Base-by-base conservation (phyloP, 148 eudicot species). In the Rhododendron ovatum region DNA sequence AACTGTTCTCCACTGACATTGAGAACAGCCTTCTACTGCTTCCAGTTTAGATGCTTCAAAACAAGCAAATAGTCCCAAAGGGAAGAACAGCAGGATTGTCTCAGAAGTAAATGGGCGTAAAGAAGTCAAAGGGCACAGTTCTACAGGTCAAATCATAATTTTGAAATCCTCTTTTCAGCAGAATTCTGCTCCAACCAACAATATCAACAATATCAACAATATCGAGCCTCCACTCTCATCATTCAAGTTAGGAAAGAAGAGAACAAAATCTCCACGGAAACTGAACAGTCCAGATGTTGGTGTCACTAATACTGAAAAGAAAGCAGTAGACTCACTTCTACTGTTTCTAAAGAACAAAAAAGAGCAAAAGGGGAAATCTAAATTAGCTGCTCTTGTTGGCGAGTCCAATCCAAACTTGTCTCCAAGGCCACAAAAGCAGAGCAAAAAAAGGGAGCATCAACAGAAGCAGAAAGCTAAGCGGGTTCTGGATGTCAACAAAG, bases 321-420 rank as follows among this genome's bases (percentile, higher is more conserved):
- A 48, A 47, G 55, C 78, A 74, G 26, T 67, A 12, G 86, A 86
- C 81, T 51, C 84, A 67, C 50, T 87, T 84, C 28, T 75, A 55
- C 87, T 78, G 75, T 28, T 79, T 55, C 45, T 82, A 76, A 83
- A 88, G 80, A 87, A 77, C 24, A 78, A 69, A 84, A 84, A 71
- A 45, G 85, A 63, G 69, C 83, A 77, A 78, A 86, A 43, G 51
- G 80, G n/a, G 67, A 86, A 86, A 87, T 50, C 69, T 86, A 84
- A 59, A 89, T 47, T 84, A n/a, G 73, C 30, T 80, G 83, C 15
- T 82, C 39, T 20, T 48, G 80, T 69, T n/a, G 22, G 20, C 14
- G 43, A 85, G 82, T 50, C 63, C 76, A 61, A n/a, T 80, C 78
- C 84, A 43, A 85, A 81, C 86, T 83, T 67, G 85, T 47, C 43